phyloP scores from a whole-genome alignment of 2,329 filamentous ascomycete species.

The Diaporthe sp. region DNA sequence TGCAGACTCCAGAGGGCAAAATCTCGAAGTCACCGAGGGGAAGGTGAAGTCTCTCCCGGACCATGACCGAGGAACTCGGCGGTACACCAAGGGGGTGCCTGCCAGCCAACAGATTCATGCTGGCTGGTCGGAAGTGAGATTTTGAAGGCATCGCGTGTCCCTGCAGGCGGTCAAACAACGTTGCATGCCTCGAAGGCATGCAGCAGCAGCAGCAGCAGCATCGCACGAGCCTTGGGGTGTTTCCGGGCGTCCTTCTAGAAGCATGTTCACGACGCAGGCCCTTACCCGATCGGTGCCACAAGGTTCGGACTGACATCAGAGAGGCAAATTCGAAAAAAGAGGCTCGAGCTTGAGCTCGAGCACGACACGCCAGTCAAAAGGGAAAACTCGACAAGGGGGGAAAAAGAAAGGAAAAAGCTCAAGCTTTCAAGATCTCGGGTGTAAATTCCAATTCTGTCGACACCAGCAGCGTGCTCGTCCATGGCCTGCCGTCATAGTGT shows the following conservation, averaged over 20 bases:
- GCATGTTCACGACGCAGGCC: slow-evolving; percentile 20
- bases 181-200: slow-evolving; percentile 1
- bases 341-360: background rate
- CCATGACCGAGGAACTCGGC: slow-evolving; percentile 12
- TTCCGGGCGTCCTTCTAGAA: slow-evolving; percentile 31
- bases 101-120: slow-evolving; percentile 22
- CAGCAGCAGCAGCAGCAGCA: background rate
- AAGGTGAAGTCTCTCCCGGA: background rate
- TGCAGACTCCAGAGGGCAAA: background rate
- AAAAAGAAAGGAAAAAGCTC: background rate
- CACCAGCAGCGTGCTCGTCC: background rate
- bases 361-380: background rate
- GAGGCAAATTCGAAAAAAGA: background rate
- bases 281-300: slow-evolving; percentile 4
- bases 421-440: slow-evolving; percentile 8
- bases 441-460: slow-evolving; percentile 18
- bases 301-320: slow-evolving; percentile 22
- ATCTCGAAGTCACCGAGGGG: background rate
- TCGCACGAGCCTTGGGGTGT: slow-evolving; percentile 1
- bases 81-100: background rate
- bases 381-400: background rate
- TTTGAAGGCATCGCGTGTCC: slow-evolving; percentile 22
- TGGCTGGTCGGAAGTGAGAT: slow-evolving; percentile 22
- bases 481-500: slow-evolving; percentile 6
- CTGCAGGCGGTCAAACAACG: slow-evolving; percentile 27